Base-by-base conservation (phyloP, 1,284 basidiomycete genomes). In the Trichosporon ovoides region DNA sequence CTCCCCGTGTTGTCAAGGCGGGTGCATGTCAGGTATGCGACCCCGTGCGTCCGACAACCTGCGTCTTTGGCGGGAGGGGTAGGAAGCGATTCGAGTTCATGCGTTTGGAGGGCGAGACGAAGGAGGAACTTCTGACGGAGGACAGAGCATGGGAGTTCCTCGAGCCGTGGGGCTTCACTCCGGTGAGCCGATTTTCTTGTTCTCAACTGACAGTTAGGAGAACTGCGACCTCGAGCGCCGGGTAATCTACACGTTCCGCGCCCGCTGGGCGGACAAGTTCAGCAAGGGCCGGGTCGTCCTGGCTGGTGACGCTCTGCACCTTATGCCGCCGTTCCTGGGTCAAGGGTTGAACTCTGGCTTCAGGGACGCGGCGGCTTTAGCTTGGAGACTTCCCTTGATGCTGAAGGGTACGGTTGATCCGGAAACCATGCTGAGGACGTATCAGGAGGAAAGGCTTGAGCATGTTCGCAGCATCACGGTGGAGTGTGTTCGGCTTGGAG, bases 321-420 rank as follows among this genome's bases (percentile, higher is more conserved):
- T 60, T 6, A 66, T 66, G 65, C 62, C 65, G 1, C 65, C 65
- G 10, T 66, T 66, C 53, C 64, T 66, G 43, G 65, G 65, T 12
- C 65, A 66, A 51, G 65, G 65, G 12, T 53, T 66, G 20, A 66
- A 66, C 55, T 66, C 65, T 3, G 65, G 65, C 7, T 64, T 66
- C 53, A 58, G 65, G 3, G 65, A 66, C 40, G 60, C 65, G 1
- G 60, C 50, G 1, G 62, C 62, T 7, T 46, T 66, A 3, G 65
- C 58, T 0, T 66, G 65, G 65, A 33, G 65, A 4, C 38, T 66
- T 2, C 60, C 58, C 2, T 52, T 63, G n/a, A 57, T 64, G 3
- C 48, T 66, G 13, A 49, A 40, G 1, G 60, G 60, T 6, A 18
- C 49, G 1, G 65, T 55, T 3, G 34, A 38, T 13, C 19, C 52